Conservation (phyloP, 1,284 basidiomycete genomes). For the Pseudozyma thailandica region DNA sequence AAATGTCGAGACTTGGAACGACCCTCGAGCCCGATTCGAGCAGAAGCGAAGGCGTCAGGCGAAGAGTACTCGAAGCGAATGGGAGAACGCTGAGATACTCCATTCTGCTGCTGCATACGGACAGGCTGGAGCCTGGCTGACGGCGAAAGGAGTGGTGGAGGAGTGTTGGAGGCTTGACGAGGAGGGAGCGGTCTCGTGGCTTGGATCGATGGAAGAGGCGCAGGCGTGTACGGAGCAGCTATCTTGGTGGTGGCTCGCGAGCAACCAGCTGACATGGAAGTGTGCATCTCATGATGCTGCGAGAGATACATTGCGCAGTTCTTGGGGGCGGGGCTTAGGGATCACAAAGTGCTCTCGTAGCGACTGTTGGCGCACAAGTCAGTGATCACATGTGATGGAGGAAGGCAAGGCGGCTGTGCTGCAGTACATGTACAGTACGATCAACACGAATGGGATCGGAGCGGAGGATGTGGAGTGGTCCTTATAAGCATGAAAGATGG, state of each 20-base stretch:
- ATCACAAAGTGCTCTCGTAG: no score
- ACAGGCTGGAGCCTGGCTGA: not conserved
- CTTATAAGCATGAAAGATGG: not conserved
- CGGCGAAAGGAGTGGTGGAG: not conserved
- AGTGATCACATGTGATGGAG: no score
- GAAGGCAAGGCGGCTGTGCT: no score
- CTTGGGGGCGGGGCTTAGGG: not conserved
- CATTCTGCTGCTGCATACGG: not conserved
- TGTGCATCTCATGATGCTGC: conserved; percentile 21
- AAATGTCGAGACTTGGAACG: conserved; percentile 16
- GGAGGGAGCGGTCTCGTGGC: no score
- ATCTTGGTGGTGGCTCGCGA: conserved; percentile 9
- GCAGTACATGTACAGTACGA: no score
- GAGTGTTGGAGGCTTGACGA: not conserved
- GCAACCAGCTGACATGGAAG: conserved; percentile 20
- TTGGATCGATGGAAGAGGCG: no score
- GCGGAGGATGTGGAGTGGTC: not conserved
- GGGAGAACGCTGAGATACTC: not conserved
- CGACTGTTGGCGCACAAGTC: no score
- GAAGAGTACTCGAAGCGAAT: not conserved
- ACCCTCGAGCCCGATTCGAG: not conserved
- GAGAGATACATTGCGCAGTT: conserved; percentile 25
- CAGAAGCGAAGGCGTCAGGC: not conserved
- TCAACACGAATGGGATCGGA: no score
- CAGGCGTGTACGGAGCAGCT: no score